Evolutionary conservation across 1,284 basidiomycete species (phyloP).

Genomic region (Austroboletus niveus): DNA sequence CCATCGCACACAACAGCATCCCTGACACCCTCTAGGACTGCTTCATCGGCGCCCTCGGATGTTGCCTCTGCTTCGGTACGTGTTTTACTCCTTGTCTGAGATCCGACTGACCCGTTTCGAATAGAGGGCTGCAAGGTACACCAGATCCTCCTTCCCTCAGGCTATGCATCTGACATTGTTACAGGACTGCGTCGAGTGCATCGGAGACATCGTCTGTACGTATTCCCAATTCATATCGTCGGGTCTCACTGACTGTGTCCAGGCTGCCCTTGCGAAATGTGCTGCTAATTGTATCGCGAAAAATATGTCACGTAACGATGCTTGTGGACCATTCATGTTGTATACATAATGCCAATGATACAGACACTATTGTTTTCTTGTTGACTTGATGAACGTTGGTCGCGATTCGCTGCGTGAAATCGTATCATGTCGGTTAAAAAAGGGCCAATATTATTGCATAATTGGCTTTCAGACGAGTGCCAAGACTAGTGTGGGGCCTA

Average conservation of each 20-base stretch:
- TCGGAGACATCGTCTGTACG: conserved; percentile 31
- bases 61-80: conserved; percentile 55
- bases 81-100: conserved; percentile 3
- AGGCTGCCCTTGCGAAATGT: conserved; percentile 36
- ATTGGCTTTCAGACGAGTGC: not conserved
- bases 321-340: not conserved
- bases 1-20: not conserved
- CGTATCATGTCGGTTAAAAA: not conserved
- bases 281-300: conserved; percentile 18
- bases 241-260: conserved; percentile 3
- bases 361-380: not conserved
- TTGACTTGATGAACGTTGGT: not conserved
- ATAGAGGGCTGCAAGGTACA: conserved; percentile 36
- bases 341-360: conserved; percentile 12
- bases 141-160: too few species aligned
- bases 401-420: not conserved
- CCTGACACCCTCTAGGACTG: conserved; percentile 40
- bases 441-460: not conserved
- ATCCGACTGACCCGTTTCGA: not conserved
- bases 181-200: conserved; percentile 31
- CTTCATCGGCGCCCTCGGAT: conserved; percentile 45
- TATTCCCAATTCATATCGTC: not conserved
- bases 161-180: conserved; percentile 1
- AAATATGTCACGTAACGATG: conserved; percentile 7
- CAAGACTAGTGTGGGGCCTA: not conserved